These are phyloP conservation scores for Cryptococcus hybrid DNA, from an alignment of 1,284 basidiomycete genomes.

Conservation along the genomic window DNA sequence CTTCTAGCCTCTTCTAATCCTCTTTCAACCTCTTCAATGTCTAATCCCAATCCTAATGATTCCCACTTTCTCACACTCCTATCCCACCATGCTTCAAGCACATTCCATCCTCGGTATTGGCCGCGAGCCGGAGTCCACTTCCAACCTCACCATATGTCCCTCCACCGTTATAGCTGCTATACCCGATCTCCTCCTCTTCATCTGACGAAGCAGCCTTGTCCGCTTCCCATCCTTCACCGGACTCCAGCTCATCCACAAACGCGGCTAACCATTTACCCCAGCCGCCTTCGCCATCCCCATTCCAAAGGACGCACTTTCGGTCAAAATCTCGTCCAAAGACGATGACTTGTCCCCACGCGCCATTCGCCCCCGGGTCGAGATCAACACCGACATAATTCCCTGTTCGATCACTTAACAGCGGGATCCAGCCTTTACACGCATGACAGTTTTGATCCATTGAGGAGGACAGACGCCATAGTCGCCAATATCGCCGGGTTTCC, in stretches of 20 bases:
- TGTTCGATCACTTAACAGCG: conserved; percentile 85
- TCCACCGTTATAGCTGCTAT: conserved; percentile 77
- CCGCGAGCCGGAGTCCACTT: conserved; percentile 64
- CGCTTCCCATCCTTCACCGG: conserved; percentile 79
- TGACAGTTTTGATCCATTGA: conserved; percentile 84
- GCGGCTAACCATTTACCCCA: conserved; percentile 95
- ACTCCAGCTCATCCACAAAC: conserved; percentile 91
- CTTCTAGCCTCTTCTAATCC: conserved; percentile 38
- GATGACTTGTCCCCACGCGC: conserved; percentile 87
- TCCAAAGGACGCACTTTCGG: conserved; percentile 92
- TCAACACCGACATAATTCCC: conserved; percentile 98
- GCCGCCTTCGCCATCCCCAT: conserved; percentile 82
- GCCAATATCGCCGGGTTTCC: conserved; percentile 67
- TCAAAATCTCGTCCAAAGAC: conserved; percentile 98
- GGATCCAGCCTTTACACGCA: conserved; percentile 94
- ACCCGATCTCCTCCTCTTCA: conserved; percentile 71
- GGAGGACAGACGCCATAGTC: conserved; percentile 83
- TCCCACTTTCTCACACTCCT: conserved; percentile 79
- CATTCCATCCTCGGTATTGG: conserved; percentile 84
- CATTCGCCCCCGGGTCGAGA: conserved; percentile 75
- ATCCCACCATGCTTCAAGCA: conserved; percentile 88
- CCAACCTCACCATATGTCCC: conserved; percentile 67
- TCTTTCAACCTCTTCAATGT: conserved; percentile 46
- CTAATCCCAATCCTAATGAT: conserved; percentile 66
- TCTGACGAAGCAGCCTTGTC: conserved; percentile 54